These are phyloP conservation scores for Wallemia mellicola DNA, from an alignment of 1,284 basidiomycete species.

Conservation along the genomic window DNA sequence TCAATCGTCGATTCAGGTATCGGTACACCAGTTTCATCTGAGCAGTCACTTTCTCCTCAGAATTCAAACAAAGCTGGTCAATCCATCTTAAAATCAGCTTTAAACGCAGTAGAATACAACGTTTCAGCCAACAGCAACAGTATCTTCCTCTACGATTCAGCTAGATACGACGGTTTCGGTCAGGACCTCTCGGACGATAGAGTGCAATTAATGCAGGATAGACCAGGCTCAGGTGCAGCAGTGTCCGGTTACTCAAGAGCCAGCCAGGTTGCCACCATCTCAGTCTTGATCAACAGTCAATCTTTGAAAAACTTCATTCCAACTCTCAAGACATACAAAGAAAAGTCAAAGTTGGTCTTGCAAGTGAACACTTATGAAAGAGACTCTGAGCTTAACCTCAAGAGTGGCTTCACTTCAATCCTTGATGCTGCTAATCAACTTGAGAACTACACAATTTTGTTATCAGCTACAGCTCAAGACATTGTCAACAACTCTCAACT, in stretches of 20 bases:
- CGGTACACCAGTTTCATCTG: not conserved
- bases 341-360: not conserved
- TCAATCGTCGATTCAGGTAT: not conserved
- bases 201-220: not conserved
- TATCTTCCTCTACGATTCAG: not conserved
- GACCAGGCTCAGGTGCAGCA: not conserved
- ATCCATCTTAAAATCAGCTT: not conserved
- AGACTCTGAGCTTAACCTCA: not conserved
- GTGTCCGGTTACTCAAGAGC: not conserved
- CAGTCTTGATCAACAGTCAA: not conserved
- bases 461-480: slow-evolving; percentile 53
- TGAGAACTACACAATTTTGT: slow-evolving; percentile 36
- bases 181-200: not conserved
- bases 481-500: slow-evolving; percentile 37
- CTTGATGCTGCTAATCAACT: slow-evolving; percentile 13
- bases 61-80: not conserved
- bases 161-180: not conserved
- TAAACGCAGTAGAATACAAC: not conserved
- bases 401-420: not conserved
- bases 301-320: not conserved
- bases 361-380: not conserved
- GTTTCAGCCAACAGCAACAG: not conserved
- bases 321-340: not conserved
- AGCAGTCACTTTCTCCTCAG: not conserved
- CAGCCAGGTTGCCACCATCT: not conserved